A percentile compares a stretch with the other conserved stretches of the same genome.
Conservation (phyloP, 495 filamentous ascomycete species). For the Xylaria acuta region DNA sequence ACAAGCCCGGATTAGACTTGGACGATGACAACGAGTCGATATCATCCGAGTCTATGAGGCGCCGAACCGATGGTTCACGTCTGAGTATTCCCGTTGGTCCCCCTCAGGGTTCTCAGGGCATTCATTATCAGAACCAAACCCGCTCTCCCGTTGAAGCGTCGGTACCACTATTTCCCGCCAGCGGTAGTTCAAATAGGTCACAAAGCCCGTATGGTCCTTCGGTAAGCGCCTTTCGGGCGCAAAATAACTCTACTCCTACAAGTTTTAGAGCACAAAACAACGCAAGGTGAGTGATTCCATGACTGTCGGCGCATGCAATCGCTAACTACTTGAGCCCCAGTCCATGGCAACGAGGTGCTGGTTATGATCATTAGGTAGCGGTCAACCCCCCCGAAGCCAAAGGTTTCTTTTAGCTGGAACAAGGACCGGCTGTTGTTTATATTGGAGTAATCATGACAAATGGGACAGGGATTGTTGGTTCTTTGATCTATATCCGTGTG, state of each 20-base stretch:
- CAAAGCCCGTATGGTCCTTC: slow-evolving; percentile 39
- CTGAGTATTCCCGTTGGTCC: slow-evolving; percentile 39
- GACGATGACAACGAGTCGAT: slow-evolving; percentile 80
- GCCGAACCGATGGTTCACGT: slow-evolving; percentile 46
- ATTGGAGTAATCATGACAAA: slow-evolving; percentile 37
- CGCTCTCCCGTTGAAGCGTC: slow-evolving; percentile 40
- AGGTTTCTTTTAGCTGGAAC: slow-evolving; percentile 37
- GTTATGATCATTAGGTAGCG: slow-evolving; percentile 52
- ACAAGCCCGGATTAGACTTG: slow-evolving; percentile 67
- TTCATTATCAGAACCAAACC: slow-evolving; percentile 26
- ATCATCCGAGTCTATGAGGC: slow-evolving; percentile 49
- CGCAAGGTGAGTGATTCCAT: slow-evolving; percentile 51
- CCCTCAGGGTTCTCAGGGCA: slow-evolving; percentile 23
- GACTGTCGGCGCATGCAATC: neutral
- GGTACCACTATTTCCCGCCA: slow-evolving; percentile 39
- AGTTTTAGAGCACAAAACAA: slow-evolving; percentile 50
- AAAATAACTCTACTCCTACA: slow-evolving; percentile 49
- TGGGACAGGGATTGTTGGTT: slow-evolving; percentile 38
- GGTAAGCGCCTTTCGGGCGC: slow-evolving; percentile 28
- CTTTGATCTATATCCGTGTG: slow-evolving; percentile 35
- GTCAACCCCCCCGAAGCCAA: slow-evolving; percentile 24
- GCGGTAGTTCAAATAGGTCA: slow-evolving; percentile 30
- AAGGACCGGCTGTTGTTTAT: slow-evolving; percentile 33
- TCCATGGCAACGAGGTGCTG: slow-evolving; percentile 62
- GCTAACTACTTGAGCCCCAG: slow-evolving; percentile 39